Base-by-base conservation (phyloP, 1,139 yeast genomes). In the Geotrichum bryndzae region DNA sequence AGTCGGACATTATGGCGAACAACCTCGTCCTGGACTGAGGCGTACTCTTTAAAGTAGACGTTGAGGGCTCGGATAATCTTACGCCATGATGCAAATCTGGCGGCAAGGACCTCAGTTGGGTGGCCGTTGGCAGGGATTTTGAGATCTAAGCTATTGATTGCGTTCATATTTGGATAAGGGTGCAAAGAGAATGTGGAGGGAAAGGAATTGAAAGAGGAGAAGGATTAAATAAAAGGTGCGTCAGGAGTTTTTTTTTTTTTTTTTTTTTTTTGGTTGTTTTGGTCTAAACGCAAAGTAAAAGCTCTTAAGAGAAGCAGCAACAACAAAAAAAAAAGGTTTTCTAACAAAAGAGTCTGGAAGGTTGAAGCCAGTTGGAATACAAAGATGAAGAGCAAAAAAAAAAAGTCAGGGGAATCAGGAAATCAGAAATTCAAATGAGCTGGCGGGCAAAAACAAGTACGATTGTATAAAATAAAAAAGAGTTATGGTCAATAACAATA, bases 91-190 rank as follows among this genome's bases (percentile, higher is more conserved):
- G 85, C 82, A 72, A 92, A 90, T 66, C 99, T 79, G 51, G 83
- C 81, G 3, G 96, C 95, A 68, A 92, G 78, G 8, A 89, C 83
- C 65, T 91, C 97, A 0, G 97, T 90, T 15, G 98, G 98, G 69
- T 83, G 83, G 1, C 86, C 83, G 65, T 76, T 73, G 8, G 82
- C 77, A 4, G 88, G 88, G 51, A 84, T 51, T 3, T 31, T 25
- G 27, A 56, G 18, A 48, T 56, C 64, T 50, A 62, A 22, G 45
- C 27, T 38, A 29, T 31, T 45, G 18, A 51, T 8, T 41, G 46
- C 7, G 46, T 41, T 41, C 58, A 56, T 56, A 8, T 22, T 51
- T 45, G 7, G 31, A n/a, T 15, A 27, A 41, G 25, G n/a, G 18
- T 18, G 31, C 7, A 48, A 58, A 23, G 22, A 22, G 50, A 27